A percentile compares a stretch with the other conserved stretches of the same genome.
phyloP scores from a whole-genome alignment of 352 stramenopile species.

The Phytopythium cucurbitacearum region DNA sequence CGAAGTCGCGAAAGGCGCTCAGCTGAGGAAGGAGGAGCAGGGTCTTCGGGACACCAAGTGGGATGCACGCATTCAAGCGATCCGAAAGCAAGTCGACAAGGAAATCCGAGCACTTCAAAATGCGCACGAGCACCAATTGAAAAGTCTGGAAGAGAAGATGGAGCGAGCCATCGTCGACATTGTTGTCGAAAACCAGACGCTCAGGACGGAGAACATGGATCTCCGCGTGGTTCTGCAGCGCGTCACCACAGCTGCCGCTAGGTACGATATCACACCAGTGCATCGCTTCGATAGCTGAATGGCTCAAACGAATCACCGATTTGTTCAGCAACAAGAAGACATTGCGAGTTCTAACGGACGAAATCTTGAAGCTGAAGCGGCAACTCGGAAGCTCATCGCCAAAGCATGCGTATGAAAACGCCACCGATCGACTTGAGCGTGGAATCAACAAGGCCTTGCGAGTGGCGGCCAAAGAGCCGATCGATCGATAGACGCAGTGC shows the following conservation, averaged over 20 bases:
- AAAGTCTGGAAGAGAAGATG: conserved; percentile 28
- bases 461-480: not conserved
- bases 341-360: conserved; percentile 32
- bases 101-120: conserved; percentile 21
- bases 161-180: conserved; percentile 36
- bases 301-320: not conserved
- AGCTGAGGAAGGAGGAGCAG: conserved; percentile 32
- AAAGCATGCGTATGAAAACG: not conserved
- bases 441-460: conserved; percentile 4
- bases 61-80: conserved; percentile 3
- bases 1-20: conserved; percentile 25
- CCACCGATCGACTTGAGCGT: conserved; percentile 1
- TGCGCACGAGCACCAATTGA: conserved; percentile 15
- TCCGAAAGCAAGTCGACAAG: conserved; percentile 12
- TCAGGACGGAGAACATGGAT: conserved; percentile 37
- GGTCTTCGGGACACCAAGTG: conserved; percentile 1
- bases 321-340: conserved; percentile 39
- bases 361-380: conserved; percentile 48
- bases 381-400: not conserved
- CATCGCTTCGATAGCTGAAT: not conserved
- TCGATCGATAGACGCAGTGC: not conserved
- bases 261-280: conserved; percentile 1
- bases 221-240: conserved; percentile 25
- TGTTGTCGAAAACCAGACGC: conserved; percentile 33
- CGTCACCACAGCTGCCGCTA: conserved; percentile 5